Base-by-base conservation (phyloP, 768 basidiomycete genomes). In the Lentinula raphanica region DNA sequence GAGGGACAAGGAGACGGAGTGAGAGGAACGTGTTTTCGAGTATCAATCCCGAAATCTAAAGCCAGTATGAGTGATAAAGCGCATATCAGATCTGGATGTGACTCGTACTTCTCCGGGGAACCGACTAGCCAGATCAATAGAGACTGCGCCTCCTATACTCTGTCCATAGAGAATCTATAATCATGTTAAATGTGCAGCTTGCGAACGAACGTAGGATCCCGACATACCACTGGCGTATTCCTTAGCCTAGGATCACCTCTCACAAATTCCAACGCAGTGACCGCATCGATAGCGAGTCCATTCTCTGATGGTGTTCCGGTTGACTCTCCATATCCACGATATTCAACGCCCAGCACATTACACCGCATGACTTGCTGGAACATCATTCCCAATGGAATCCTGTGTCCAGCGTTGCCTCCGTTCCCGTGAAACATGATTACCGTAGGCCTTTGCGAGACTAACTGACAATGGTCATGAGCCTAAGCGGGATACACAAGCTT, bases 11-110 rank as follows among this genome's bases (percentile, higher is more conserved):
- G 49, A 78, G 75, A 0, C 82, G 88, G 23, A 98, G 81, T 38
- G 90, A 92, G 36, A 88, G 83, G 70, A 97, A 97, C 0, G 95
- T 96, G 69, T 98, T 98, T 75, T 98, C 95, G 59, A 98, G 79
- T 55, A 97, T 81, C 15, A 98, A 76, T 0, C 88, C 94, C 21
- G 75, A 58, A 57, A 96, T 84, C 88, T 92, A 61, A 21, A 6
- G 42, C 9, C 42, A 23, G n/a, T 21, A 19, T 44, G 21, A 44
- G 42, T 44, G 23, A 7, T 44, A 0, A 44, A 17, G 23, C 6
- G 19, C 4, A n/a, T 21, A 4, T 5, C 5, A 40, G 15, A 40
- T 7, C 21, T 11, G 19, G 21, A 7, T 21, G 28, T n/a, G 23
- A 21, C 31, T 69, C 73, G 36, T 59, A 88, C 91, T 65, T 87